These are phyloP conservation scores for Penicillium sp. DNA, from an alignment of 2,329 filamentous ascomycete genomes.

Conservation along the genomic window DNA sequence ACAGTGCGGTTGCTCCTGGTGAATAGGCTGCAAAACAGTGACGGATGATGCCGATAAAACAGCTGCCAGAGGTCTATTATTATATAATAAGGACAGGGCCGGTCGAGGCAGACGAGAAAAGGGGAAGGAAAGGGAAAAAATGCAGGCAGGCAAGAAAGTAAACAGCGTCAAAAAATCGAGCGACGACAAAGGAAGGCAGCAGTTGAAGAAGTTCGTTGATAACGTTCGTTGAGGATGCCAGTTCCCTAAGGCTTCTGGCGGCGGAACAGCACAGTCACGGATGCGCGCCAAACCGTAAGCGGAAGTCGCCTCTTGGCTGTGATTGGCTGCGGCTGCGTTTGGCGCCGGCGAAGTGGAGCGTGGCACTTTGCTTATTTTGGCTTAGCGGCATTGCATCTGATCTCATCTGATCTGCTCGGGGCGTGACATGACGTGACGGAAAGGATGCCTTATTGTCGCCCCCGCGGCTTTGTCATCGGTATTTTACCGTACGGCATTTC, in stretches of 20 bases:
- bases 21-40: conserved; percentile 6
- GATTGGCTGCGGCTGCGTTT: conserved; percentile 3
- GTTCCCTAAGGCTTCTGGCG: not conserved
- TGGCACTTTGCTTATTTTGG: not conserved
- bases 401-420: conserved; percentile 1
- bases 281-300: not conserved
- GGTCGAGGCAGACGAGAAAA: not conserved
- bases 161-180: not conserved
- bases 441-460: not conserved
- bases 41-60: conserved; percentile 3
- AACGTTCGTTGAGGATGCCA: not conserved
- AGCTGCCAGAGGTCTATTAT: conserved; percentile 5
- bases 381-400: not conserved
- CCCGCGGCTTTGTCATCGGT: no score
- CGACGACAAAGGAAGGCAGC: not conserved
- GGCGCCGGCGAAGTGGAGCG: not conserved
- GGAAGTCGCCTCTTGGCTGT: conserved; percentile 3
- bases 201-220: not conserved
- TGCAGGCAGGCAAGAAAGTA: not conserved
- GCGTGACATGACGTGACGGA: not conserved
- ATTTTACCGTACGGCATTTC: no score
- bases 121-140: not conserved
- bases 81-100: not conserved
- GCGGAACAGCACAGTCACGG: not conserved
- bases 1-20: conserved; percentile 2